Evolutionary conservation across 176 grass and related monocot species (phyloP).

Genomic region (Eragrostis nindensis): DNA sequence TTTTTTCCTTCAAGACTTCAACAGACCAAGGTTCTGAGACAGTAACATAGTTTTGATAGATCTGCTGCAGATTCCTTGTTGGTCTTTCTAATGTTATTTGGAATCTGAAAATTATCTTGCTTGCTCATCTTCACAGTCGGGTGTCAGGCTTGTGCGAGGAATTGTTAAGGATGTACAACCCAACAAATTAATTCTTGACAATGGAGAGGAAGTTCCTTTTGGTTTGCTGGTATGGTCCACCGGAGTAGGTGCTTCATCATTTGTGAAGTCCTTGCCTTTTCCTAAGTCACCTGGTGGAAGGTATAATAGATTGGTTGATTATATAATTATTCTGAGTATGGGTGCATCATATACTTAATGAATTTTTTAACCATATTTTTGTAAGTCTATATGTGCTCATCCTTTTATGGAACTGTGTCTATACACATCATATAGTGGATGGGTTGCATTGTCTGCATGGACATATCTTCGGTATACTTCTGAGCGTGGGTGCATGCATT

Average conservation of each 20-base stretch:
- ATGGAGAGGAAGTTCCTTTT: conserved; percentile 88
- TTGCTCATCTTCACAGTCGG: conserved; percentile 59
- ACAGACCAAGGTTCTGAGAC: background rate
- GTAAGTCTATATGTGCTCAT: background rate
- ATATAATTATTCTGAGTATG: conserved; percentile 15
- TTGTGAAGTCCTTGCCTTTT: conserved; percentile 72
- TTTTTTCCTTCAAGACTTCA: conserved; percentile 20
- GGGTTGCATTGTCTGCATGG: background rate
- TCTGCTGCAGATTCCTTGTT: background rate
- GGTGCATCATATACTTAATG: background rate
- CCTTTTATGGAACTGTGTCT: background rate
- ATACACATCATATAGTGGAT: background rate
- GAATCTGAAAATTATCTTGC: conserved; percentile 6
- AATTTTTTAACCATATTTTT: background rate
- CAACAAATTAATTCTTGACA: conserved; percentile 77
- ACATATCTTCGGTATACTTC: background rate
- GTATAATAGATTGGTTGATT: conserved; percentile 52
- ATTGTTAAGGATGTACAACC: conserved; percentile 88
- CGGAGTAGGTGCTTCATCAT: conserved; percentile 85
- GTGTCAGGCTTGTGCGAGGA: conserved; percentile 82
- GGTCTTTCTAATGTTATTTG: conserved; percentile 22
- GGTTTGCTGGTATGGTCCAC: conserved; percentile 98
- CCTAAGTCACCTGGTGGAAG: conserved; percentile 90
- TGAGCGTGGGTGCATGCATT: background rate
- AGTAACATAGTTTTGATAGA: background rate